Conservation (phyloP, 306 rosid species). For the Astragalus membranaceus region DNA sequence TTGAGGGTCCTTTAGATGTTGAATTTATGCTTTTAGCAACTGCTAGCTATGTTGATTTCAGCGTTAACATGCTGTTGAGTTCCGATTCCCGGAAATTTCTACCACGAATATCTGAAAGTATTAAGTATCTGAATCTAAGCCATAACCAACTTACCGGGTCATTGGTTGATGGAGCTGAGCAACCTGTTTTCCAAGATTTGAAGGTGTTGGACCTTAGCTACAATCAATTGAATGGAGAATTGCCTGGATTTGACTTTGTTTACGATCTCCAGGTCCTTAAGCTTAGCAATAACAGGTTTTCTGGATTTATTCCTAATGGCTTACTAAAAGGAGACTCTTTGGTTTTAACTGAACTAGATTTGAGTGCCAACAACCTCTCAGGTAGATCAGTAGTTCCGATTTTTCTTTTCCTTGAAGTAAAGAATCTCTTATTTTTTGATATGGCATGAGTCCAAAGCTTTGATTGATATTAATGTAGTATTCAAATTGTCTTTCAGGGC, state of each 20-base stretch:
- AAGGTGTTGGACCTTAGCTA: slow-evolving; percentile 89
- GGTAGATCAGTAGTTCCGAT: slow-evolving; percentile 39
- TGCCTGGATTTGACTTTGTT: slow-evolving; percentile 89
- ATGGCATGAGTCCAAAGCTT: neutral
- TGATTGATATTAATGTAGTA: slow-evolving; percentile 19
- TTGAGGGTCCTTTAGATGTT: slow-evolving; percentile 59
- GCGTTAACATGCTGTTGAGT: slow-evolving; percentile 66
- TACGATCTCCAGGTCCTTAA: slow-evolving; percentile 86
- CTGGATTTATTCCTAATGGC: slow-evolving; percentile 72
- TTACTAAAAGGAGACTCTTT: slow-evolving; percentile 85
- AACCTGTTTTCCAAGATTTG: slow-evolving; percentile 61
- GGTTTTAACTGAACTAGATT: slow-evolving; percentile 76
- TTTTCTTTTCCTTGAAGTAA: neutral
- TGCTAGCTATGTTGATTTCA: slow-evolving; percentile 76
- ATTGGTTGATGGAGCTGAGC: slow-evolving; percentile 60
- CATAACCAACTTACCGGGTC: slow-evolving; percentile 78
- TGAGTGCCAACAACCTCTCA: slow-evolving; percentile 96
- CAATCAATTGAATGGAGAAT: slow-evolving; percentile 82
- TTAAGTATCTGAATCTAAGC: slow-evolving; percentile 77
- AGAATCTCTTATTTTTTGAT: neutral
- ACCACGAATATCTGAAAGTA: slow-evolving; percentile 57
- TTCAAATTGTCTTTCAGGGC: slow-evolving; percentile 54
- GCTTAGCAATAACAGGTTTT: slow-evolving; percentile 84
- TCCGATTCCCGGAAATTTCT: slow-evolving; percentile 56
- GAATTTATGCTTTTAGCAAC: slow-evolving; percentile 47